These are phyloP conservation scores for Paramecium tetraurelia DNA, from an alignment of 73 alveolate species.

Conservation along the genomic window DNA sequence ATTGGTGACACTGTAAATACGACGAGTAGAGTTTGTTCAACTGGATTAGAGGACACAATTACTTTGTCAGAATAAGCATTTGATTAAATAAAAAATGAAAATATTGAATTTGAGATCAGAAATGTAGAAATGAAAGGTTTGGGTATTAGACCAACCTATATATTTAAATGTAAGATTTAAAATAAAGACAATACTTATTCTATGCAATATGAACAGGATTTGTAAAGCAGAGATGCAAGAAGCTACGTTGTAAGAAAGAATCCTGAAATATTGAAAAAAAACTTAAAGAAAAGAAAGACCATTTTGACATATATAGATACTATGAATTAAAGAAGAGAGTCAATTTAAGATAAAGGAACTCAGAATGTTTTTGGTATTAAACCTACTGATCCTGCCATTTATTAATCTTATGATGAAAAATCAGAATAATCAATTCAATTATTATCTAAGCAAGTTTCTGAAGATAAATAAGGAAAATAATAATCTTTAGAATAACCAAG, in stretches of 20 bases:
- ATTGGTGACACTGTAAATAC: slow-evolving; percentile 59
- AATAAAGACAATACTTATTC: neutral
- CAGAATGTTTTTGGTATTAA: neutral
- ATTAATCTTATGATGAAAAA: neutral
- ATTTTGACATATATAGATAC: neutral
- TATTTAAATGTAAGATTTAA: neutral
- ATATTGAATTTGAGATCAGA: neutral
- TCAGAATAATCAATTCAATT: neutral
- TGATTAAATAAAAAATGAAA: slow-evolving; percentile 39
- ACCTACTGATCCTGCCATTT: neutral
- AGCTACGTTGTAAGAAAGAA: neutral
- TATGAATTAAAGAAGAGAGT: neutral
- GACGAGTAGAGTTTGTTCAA: slow-evolving; percentile 57
- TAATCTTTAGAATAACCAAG: neutral
- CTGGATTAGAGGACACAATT: slow-evolving; percentile 49
- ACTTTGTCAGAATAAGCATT: slow-evolving; percentile 55
- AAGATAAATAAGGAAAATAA: neutral
- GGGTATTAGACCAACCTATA: slow-evolving; percentile 17
- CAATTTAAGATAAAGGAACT: neutral
- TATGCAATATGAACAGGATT: neutral
- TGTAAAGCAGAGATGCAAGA: neutral
- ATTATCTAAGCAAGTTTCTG: neutral
- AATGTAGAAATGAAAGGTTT: slow-evolving; percentile 32
- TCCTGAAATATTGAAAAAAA: neutral
- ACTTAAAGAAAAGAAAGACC: neutral